phyloP scores from a whole-genome alignment of 345 rosid genomes.

The Eucalyptus regnans region DNA sequence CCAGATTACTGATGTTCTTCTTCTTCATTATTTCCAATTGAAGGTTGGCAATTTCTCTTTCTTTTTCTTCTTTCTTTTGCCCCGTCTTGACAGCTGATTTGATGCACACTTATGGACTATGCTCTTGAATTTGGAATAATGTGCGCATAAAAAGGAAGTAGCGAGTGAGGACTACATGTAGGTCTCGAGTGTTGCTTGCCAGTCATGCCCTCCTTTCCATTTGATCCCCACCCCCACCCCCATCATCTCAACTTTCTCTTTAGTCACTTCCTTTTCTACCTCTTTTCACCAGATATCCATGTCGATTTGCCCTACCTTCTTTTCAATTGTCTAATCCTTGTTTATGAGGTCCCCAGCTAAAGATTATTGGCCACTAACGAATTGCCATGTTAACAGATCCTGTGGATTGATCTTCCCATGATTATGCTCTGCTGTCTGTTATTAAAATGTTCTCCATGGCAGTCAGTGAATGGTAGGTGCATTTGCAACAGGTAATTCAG shows the following conservation, averaged over 20 bases:
- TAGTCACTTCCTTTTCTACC: neutral
- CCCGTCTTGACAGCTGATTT: neutral
- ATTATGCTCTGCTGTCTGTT: neutral
- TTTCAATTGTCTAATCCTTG: neutral
- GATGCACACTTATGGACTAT: neutral
- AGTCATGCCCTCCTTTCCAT: neutral
- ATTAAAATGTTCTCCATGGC: neutral
- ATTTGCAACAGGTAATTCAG: neutral
- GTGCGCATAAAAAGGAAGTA: neutral
- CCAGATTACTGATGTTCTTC: neutral
- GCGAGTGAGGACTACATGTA: neutral
- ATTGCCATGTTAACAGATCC: neutral
- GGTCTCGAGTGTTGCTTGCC: neutral
- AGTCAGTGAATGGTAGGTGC: neutral
- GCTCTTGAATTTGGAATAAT: neutral
- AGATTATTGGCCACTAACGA: neutral
- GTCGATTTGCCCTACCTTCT: neutral
- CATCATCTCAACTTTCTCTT: neutral
- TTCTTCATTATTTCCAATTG: neutral
- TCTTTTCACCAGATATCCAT: neutral
- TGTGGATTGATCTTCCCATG: neutral
- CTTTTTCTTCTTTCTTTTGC: neutral
- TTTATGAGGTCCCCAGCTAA: neutral
- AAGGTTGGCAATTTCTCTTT: neutral
- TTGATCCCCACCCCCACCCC: neutral